phyloP scores from a whole-genome alignment of 305 asterid species.

The Fraxinus paxiana region DNA sequence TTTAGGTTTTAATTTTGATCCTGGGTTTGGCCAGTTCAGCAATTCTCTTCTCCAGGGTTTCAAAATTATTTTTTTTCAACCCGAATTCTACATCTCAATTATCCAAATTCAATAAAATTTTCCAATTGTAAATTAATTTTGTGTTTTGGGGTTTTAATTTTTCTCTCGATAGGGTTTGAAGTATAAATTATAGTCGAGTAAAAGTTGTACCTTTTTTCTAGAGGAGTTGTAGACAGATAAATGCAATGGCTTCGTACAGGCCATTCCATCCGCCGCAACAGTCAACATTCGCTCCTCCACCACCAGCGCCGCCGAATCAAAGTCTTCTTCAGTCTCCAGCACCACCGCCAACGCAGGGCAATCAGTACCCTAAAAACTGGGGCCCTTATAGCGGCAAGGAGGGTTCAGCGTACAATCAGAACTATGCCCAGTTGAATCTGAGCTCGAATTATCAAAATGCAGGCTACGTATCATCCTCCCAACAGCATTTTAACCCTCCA shows the following conservation, averaged over 20 bases:
- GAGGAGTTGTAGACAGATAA: neutral
- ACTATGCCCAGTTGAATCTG: constrained; percentile 45
- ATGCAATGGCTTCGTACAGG: constrained; percentile 80
- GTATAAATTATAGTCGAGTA: neutral
- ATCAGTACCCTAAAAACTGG: constrained; percentile 72
- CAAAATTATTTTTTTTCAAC: neutral
- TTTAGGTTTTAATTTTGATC: neutral
- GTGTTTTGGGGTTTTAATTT: neutral
- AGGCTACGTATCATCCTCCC: constrained; percentile 38
- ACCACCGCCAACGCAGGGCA: constrained; percentile 51
- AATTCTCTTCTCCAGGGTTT: neutral
- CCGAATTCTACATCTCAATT: neutral
- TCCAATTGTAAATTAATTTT: neutral
- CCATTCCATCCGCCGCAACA: constrained; percentile 81
- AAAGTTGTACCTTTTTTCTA: neutral
- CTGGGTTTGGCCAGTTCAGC: neutral
- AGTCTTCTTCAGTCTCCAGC: constrained; percentile 48
- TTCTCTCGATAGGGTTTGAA: neutral
- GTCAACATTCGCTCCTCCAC: constrained; percentile 61
- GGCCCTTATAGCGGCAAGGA: constrained; percentile 44
- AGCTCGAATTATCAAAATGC: constrained; percentile 47
- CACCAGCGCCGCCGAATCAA: constrained; percentile 70
- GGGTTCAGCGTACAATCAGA: constrained; percentile 39
- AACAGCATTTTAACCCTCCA: constrained; percentile 43
- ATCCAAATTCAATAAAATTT: neutral